Evolutionary conservation across 352 stramenopile genomes (phyloP), one percentile per base, ranked within the genome.

Genomic region (Pythium sukuiense): DNA sequence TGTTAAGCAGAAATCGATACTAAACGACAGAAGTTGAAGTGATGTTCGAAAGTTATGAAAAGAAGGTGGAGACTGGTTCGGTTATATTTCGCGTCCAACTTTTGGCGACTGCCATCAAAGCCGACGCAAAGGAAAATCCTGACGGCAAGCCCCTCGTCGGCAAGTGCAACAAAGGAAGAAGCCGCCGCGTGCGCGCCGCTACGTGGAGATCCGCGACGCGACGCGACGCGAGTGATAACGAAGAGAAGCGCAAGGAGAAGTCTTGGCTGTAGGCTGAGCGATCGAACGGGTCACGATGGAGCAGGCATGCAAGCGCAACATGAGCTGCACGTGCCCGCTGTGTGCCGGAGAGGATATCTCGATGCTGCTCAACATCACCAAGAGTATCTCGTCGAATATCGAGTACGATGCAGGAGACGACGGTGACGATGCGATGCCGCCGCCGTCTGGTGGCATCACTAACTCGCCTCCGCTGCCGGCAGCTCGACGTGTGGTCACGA

Each of bases 301-400:
- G 33, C 83, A 92, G 43, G 89, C 87, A 76, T 96, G 88, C 55
- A 74, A 95, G 41, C 86, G 88, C 61, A 95, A 88, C 71, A 92
- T 93, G 81, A 96, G 79, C 69, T 96, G 88, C 80, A 90, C 63
- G 62, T 96, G 88, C 75, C 78, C 70, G 54, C 81, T 95, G 63
- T 96, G 88, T 71, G 76, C 81, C 20, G 85, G 86, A 63, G 88
- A 94, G 63, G 86, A 96, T 69, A 73, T 95, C 32, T 77, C 80
- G 11, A 83, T 76, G 64, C 74, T 96, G 11, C 73, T 92, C 63
- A 87, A 69, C 71, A 91, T 96, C 60, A 85, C 81, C 67, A 89
- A 90, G 67, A 81, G 78, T 27, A 95, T 96, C 57, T 85, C 79
- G 45, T 95, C 86, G 54, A 89, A 87, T 32, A 93, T 96, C 49